Base-by-base conservation (phyloP, 2,329 filamentous ascomycete species). In the Cryphonectria naterciae region DNA sequence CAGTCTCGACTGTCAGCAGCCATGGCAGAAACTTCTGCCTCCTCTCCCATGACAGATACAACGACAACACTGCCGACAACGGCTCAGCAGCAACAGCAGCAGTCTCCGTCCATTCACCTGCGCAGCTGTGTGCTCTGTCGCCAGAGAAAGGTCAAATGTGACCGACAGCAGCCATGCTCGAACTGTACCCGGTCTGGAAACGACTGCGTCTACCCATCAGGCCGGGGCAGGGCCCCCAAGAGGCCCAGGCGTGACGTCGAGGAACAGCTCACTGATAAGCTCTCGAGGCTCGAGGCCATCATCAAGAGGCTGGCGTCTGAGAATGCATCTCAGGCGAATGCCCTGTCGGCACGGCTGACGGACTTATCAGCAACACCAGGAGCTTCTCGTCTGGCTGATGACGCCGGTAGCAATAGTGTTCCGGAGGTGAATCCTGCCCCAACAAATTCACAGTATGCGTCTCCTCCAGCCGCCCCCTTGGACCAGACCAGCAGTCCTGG, bases 201-300 rank as follows among this genome's bases (percentile, higher is more conserved):
- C 22, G 56, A 69, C 1, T 74, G 73, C 35, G 46, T 66, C 17
- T 74, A 74, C 60, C 72, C 70, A 19, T 37, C 65, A 5, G 72
- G 73, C 7, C 73, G 65, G 43, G 73, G 73, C 1, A 73, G 74
- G 67, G 71, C 68, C 13, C 69, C 71, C 6, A 77, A 75, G 72
- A 71, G 68, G 60, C 58, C 56, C 4, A 69, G 63, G 49, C 67
- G 56, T 22, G 63, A 32, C 32, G 66, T 65, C 39, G 67, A 73
- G 63, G 58, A 66, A 1, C 63, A 71, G 58, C 66, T 73, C 13
- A 56, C 65, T n/a, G 65, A 73, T 6, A 73, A 73, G 65, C 54
- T 74, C 7, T 35, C 65, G 60, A 43, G 69, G 19, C 64, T 72
- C 32, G 73, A 69, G 68, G 25, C 64, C 17, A 71, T 71, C 25